Percentiles rank a stretch among this genome's conserved stretches.
Conservation (phyloP, 495 filamentous ascomycete genomes). For the Baudoinia panamericana region DNA sequence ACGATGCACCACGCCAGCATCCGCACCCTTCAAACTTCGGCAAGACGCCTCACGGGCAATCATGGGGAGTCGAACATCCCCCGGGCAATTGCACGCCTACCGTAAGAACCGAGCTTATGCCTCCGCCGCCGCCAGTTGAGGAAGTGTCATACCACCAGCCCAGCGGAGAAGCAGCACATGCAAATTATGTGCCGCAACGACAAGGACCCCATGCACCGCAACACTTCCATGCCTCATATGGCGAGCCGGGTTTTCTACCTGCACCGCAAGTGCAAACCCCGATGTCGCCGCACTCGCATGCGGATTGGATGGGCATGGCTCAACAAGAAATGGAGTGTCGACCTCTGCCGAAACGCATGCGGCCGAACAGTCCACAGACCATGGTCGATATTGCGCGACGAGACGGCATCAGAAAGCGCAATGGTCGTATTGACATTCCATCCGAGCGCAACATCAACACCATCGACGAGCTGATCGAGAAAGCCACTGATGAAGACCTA, state of each 20-base stretch:
- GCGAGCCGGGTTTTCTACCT: slow-evolving; percentile 7
- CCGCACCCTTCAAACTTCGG: slow-evolving; percentile 28
- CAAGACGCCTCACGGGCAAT: slow-evolving; percentile 25
- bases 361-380: slow-evolving; percentile 59
- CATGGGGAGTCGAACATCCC: slow-evolving; percentile 26
- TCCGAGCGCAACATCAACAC: slow-evolving; percentile 84
- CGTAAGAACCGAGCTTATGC: slow-evolving; percentile 24
- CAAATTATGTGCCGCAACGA: slow-evolving; percentile 22
- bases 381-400: slow-evolving; percentile 60
- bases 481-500: slow-evolving; percentile 81
- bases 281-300: slow-evolving; percentile 49
- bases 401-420: slow-evolving; percentile 98
- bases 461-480: slow-evolving; percentile 84
- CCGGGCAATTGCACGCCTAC: slow-evolving; percentile 35
- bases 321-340: slow-evolving; percentile 40
- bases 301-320: slow-evolving; percentile 44
- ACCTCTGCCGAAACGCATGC: slow-evolving; percentile 56
- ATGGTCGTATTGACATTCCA: slow-evolving; percentile 95
- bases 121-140: slow-evolving; percentile 30
- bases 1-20: slow-evolving; percentile 28
- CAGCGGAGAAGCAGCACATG: slow-evolving; percentile 26
- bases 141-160: slow-evolving; percentile 33
- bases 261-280: slow-evolving; percentile 33
- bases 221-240: slow-evolving; percentile 18
- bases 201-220: slow-evolving; percentile 22